A percentile compares a stretch with the other conserved stretches of the same genome.
phyloP scores from a whole-genome alignment of 306 rosid species.

The Neltuma alba region DNA sequence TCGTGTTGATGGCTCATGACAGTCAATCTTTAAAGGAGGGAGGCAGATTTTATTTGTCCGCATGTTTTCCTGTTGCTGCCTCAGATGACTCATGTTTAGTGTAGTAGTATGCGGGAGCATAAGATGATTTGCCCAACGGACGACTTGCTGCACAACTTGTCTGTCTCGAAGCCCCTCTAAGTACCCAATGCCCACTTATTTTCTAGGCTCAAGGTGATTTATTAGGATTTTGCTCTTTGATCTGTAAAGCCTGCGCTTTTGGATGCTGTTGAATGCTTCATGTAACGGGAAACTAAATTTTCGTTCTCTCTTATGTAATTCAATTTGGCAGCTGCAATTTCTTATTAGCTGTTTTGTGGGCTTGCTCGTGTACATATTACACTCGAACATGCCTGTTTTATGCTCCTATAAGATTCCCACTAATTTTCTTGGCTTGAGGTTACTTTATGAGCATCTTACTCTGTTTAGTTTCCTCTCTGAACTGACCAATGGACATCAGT shows the following conservation, averaged over 20 bases:
- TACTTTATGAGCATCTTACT: slow-evolving; percentile 2
- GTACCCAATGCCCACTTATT: slow-evolving; percentile 6
- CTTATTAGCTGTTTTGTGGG: background rate
- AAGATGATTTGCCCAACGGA: slow-evolving; percentile 13
- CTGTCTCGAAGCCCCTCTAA: slow-evolving; percentile 33
- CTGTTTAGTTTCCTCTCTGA: background rate
- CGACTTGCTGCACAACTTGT: slow-evolving; percentile 50
- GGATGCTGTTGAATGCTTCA: slow-evolving; percentile 2
- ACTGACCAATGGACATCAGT: background rate
- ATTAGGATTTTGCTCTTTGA: background rate
- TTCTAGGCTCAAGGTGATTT: slow-evolving; percentile 12
- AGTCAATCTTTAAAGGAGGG: slow-evolving; percentile 6
- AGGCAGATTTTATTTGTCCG: slow-evolving; percentile 23
- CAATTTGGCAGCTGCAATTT: background rate
- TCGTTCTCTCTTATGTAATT: background rate
- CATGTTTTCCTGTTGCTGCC: slow-evolving; percentile 18
- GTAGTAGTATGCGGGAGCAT: slow-evolving; percentile 5
- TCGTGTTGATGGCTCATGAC: slow-evolving; percentile 1
- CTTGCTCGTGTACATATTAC: background rate
- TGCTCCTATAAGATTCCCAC: slow-evolving; percentile 4
- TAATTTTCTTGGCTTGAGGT: slow-evolving; percentile 19
- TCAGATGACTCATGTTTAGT: slow-evolving; percentile 9
- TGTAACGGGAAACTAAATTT: background rate
- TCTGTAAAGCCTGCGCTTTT: background rate
- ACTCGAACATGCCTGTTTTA: background rate